These are phyloP conservation scores for Fusarium sterilihyphosum DNA, from an alignment of 2,329 filamentous ascomycete species.

Conservation along the genomic window DNA sequence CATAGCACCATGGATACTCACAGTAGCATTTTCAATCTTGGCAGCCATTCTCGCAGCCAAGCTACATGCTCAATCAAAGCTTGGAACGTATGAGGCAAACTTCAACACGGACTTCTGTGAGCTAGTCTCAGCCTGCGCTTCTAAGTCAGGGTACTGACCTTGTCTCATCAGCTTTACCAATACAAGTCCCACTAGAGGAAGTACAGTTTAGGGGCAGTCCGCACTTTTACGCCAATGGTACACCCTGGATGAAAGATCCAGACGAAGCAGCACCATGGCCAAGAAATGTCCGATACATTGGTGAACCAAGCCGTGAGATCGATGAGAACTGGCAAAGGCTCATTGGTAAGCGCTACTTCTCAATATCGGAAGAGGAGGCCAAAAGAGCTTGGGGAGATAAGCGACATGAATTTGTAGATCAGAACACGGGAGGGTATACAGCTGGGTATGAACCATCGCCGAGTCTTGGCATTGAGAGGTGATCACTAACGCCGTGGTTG, in stretches of 20 bases:
- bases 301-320: not conserved
- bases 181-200: not conserved
- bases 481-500: no score
- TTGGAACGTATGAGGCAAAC: not conserved
- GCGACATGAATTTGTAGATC: not conserved
- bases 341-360: not conserved
- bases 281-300: not conserved
- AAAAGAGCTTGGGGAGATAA: not conserved
- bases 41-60: not conserved
- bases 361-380: not conserved
- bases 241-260: not conserved
- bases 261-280: not conserved
- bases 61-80: not conserved
- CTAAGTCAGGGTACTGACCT: not conserved
- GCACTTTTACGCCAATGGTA: not conserved
- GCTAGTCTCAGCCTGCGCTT: accelerated
- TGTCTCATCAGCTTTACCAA: not conserved
- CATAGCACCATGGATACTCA: not conserved
- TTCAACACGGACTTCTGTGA: not conserved
- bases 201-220: not conserved
- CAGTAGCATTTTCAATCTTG: accelerated
- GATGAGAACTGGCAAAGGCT: not conserved
- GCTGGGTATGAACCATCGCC: not conserved
- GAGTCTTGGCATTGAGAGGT: not conserved
- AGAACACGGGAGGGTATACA: not conserved